Evolutionary conservation across 2,329 filamentous ascomycete species (phyloP).

Genomic region (Polytolypa hystricis): DNA sequence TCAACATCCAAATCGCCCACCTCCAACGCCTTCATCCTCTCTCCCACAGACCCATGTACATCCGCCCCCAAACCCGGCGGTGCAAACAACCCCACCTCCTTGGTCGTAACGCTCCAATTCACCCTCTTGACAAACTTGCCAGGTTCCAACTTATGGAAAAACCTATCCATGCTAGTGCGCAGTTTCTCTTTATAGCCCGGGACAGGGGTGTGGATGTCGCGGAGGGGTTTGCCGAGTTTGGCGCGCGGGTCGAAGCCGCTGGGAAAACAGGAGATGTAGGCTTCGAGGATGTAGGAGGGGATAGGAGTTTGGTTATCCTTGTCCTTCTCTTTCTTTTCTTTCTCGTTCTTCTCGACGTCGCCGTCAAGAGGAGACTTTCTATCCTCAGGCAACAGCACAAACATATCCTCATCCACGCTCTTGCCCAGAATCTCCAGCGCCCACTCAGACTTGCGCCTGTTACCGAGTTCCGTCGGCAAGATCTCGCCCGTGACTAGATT

Average conservation of each 20-base stretch:
- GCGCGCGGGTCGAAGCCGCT: conserved; percentile 46
- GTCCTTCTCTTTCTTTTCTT: conserved; percentile 3
- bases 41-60: conserved; percentile 20
- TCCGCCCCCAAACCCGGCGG: conserved; percentile 29
- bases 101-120: conserved; percentile 41
- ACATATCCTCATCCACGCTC: conserved; percentile 49
- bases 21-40: conserved; percentile 16
- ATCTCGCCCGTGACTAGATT: conserved; percentile 38
- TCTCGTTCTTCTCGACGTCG: conserved; percentile 13
- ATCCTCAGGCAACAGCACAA: conserved; percentile 43
- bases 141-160: conserved; percentile 43
- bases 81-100: conserved; percentile 29
- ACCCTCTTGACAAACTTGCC: conserved; percentile 45
- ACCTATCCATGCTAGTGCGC: conserved; percentile 50
- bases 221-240: conserved; percentile 43
- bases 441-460: conserved; percentile 22
- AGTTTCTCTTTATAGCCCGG: conserved; percentile 47
- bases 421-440: conserved; percentile 40
- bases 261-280: conserved; percentile 47
- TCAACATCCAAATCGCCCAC: conserved; percentile 35
- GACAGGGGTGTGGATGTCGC: conserved; percentile 48
- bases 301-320: conserved; percentile 8
- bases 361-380: conserved; percentile 20
- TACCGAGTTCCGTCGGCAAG: conserved; percentile 27
- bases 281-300: conserved; percentile 47